These are phyloP conservation scores for Phytophthora pinifolia DNA, from an alignment of 352 stramenopile genomes.

Conservation along the genomic window DNA sequence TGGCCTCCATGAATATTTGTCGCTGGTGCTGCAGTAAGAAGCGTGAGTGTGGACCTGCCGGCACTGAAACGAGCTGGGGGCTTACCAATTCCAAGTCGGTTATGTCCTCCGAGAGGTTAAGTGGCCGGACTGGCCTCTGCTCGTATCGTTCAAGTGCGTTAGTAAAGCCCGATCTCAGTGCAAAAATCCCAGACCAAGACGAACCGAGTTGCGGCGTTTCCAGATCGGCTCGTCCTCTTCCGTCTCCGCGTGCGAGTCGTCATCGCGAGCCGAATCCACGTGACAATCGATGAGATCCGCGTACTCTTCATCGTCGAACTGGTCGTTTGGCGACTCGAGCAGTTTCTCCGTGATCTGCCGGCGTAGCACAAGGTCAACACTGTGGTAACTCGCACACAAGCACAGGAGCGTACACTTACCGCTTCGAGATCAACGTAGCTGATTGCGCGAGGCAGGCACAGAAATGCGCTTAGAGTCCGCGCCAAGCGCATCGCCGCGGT, in stretches of 20 bases:
- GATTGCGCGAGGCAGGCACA: constrained; percentile 69
- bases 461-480: constrained; percentile 63
- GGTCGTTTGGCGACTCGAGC: constrained; percentile 58
- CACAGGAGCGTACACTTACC: constrained; percentile 17
- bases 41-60: background rate
- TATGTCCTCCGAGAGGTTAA: constrained; percentile 45
- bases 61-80: background rate
- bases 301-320: constrained; percentile 57
- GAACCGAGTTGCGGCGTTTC: constrained; percentile 50
- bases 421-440: constrained; percentile 72
- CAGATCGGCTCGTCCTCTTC: constrained; percentile 37
- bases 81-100: constrained; percentile 60
- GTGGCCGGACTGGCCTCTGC: constrained; percentile 40
- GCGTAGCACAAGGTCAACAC: background rate
- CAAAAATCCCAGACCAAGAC: background rate
- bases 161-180: background rate
- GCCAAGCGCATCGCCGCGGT: constrained; percentile 52
- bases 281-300: constrained; percentile 68
- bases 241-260: constrained; percentile 19
- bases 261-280: constrained; percentile 55
- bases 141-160: background rate
- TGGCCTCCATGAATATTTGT: constrained; percentile 64
- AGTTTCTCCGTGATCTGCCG: constrained; percentile 69
- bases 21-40: constrained; percentile 44
- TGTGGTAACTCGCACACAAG: background rate